Percentiles rank a stretch among this genome's conserved stretches.
These are phyloP conservation scores for Ustilago loliicola DNA, from an alignment of 1,284 basidiomycete genomes.

Conservation along the genomic window DNA sequence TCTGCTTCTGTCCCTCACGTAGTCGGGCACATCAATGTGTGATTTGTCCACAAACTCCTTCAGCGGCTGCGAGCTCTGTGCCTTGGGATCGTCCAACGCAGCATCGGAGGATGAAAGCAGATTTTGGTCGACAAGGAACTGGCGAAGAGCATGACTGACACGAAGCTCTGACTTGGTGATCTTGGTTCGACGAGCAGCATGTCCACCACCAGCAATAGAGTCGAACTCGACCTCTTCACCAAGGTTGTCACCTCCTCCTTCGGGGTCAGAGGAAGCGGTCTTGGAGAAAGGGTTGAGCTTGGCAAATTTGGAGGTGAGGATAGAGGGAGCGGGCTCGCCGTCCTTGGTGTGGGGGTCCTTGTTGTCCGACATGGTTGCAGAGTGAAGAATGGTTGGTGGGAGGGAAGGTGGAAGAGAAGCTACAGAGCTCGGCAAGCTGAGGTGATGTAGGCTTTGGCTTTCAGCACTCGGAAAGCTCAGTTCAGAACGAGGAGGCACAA, in stretches of 20 bases:
- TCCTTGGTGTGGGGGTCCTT: conserved; percentile 44
- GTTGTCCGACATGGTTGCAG: conserved; percentile 28
- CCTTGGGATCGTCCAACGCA: conserved; percentile 21
- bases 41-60: conserved; percentile 51
- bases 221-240: conserved; percentile 59
- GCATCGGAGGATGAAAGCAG: conserved; percentile 45
- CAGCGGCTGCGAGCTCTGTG: conserved; percentile 35
- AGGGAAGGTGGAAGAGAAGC: not conserved
- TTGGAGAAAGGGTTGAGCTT: conserved; percentile 59
- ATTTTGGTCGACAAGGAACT: conserved; percentile 47
- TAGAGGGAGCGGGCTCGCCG: conserved; percentile 36
- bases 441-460: too few relatives aligned
- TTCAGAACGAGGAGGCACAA: too few relatives aligned
- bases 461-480: too few relatives aligned
- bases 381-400: too few relatives aligned
- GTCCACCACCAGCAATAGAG: conserved; percentile 62
- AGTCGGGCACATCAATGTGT: conserved; percentile 54
- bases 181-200: conserved; percentile 53
- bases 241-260: conserved; percentile 56
- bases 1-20: conserved; percentile 53
- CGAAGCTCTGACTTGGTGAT: conserved; percentile 56
- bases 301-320: conserved; percentile 56
- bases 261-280: conserved; percentile 45
- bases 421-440: not conserved
- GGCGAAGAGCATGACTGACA: conserved; percentile 56